Base-by-base conservation (phyloP, 331 rosid genomes). In the Telfairia occidentalis region DNA sequence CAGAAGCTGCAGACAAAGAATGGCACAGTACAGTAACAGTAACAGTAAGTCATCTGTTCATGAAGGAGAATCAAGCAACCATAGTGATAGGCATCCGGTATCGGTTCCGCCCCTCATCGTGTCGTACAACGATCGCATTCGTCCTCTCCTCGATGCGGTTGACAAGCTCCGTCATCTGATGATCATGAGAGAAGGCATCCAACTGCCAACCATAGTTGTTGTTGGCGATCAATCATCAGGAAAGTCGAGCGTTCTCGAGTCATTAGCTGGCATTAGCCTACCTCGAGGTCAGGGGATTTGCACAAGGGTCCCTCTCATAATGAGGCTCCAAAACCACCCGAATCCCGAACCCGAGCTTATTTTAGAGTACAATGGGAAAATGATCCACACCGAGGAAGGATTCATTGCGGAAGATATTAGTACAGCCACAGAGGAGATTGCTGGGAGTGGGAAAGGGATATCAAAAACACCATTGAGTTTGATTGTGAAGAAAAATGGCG, bases 201-300 rank as follows among this genome's bases (percentile, higher is more conserved):
- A 76, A 48, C 79, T 76, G 9, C 79, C 79, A 5, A 76, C 79
- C 74, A 76, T 76, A 24, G 79, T 76, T 19, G 79, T 76, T 2
- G 79, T 76, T 10, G 79, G 79, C 3, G 79, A 76, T 48, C 79
- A 76, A 61, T 76, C 79, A 30, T 63, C 79, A 0, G 79, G 79
- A 10, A 76, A 76, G 79, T 76, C 79, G 23, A 76, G 79, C 1
- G 79, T 76, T 63, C 79, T 76, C 16, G 79, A 76, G 73, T 76
- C 79, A 0, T 63, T 76, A 18, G 79, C 79, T 1, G 79, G 79
- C 30, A 76, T 76, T 52, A 76, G 48, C 74, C 74, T 76, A 12
- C 79, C 79, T 23, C 66, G 79, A 76, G 79, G 79, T 49, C 79
- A 60, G 43, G 79, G 79, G 2, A 76, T 76, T 28, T 76, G 79